Percentiles rank a stretch among this genome's conserved stretches.
Conservation (phyloP, 2,329 filamentous ascomycete genomes). For the Ophiocordyceps robertsii region DNA sequence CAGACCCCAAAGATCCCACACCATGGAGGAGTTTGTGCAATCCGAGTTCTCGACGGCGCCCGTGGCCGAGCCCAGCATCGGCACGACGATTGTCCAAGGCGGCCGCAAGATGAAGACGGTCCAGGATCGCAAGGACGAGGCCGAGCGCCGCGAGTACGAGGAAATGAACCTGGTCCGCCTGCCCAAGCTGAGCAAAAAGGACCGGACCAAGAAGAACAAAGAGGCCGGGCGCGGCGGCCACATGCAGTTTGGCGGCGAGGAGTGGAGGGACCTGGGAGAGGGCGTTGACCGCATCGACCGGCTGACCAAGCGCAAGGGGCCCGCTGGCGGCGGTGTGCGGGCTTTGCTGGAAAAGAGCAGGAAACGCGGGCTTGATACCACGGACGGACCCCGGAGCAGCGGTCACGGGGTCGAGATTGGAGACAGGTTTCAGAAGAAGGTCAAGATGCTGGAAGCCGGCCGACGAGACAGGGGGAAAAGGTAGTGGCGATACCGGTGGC, state of each 20-base stretch:
- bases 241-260: conserved; percentile 76
- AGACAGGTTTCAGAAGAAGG: conserved; percentile 58
- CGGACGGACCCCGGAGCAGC: conserved; percentile 56
- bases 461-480: conserved; percentile 29
- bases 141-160: conserved; percentile 74
- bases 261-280: conserved; percentile 77
- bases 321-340: conserved; percentile 38
- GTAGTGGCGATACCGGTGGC: conserved; percentile 8
- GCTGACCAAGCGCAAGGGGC: conserved; percentile 58
- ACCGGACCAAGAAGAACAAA: conserved; percentile 50
- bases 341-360: conserved; percentile 69
- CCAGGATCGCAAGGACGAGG: conserved; percentile 62
- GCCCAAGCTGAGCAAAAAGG: conserved; percentile 80
- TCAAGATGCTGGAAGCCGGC: conserved; percentile 39
- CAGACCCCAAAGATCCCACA: conserved; percentile 59
- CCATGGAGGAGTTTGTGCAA: conserved; percentile 83
- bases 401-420: conserved; percentile 51
- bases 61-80: conserved; percentile 76
- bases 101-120: conserved; percentile 70
- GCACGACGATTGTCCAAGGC: conserved; percentile 69
- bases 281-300: conserved; percentile 77
- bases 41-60: conserved; percentile 75
- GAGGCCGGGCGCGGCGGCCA: conserved; percentile 34
- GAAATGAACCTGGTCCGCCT: conserved; percentile 84
- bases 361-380: conserved; percentile 58